A percentile compares a stretch with the other conserved stretches of the same genome.
phyloP scores from a whole-genome alignment of 2,329 filamentous ascomycete genomes.

The Neonectria magnoliae region DNA sequence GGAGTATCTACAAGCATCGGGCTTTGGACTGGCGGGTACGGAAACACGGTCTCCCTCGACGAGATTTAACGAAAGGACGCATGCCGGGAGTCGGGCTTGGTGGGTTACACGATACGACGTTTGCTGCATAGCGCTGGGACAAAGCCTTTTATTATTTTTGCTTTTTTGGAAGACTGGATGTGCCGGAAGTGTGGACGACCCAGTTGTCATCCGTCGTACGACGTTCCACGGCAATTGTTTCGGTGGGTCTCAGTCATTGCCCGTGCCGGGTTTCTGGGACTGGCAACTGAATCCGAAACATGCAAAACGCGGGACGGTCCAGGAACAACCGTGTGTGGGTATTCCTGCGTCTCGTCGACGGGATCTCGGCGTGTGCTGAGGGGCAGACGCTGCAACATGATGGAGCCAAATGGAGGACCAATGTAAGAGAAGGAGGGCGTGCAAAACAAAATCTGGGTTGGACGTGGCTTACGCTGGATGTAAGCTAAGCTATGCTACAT shows the following conservation, averaged over 20 bases:
- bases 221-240: slow-evolving; percentile 39
- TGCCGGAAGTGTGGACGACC: neutral
- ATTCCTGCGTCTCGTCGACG: neutral
- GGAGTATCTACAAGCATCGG: slow-evolving; percentile 7
- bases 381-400: neutral
- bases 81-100: slow-evolving; percentile 31
- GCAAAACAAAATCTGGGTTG: slow-evolving; percentile 17
- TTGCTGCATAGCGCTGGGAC: slow-evolving; percentile 27
- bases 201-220: slow-evolving; percentile 24
- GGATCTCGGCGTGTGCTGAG: neutral
- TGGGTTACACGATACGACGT: slow-evolving; percentile 28
- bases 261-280: slow-evolving; percentile 35
- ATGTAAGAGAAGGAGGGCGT: slow-evolving; percentile 17
- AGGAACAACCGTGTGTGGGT: neutral
- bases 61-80: slow-evolving; percentile 22
- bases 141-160: slow-evolving; percentile 25
- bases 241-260: slow-evolving; percentile 34
- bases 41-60: slow-evolving; percentile 31
- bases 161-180: slow-evolving; percentile 10
- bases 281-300: slow-evolving; percentile 18
- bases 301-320: neutral
- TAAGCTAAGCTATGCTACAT: slow-evolving; percentile 17
- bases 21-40: slow-evolving; percentile 30
- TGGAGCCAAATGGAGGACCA: neutral
- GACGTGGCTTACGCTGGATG: slow-evolving; percentile 27